Conservation (phyloP, 2,329 filamentous ascomycete genomes). For the Aspergillus pseudonomiae region DNA sequence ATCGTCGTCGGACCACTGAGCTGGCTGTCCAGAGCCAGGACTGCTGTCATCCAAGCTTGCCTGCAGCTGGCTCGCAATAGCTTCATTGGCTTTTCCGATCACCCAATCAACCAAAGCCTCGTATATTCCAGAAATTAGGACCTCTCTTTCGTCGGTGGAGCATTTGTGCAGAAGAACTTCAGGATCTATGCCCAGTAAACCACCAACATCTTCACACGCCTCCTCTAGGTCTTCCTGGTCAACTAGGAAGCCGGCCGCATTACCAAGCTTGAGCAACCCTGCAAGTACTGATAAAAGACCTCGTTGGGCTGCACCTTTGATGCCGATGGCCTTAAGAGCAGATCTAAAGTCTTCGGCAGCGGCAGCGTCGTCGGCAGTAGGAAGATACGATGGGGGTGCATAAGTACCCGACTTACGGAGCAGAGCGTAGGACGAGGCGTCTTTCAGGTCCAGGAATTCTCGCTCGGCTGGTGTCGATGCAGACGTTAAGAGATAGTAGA, state of each 20-base stretch:
- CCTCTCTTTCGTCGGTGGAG: slow-evolving; percentile 79
- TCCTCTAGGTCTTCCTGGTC: slow-evolving; percentile 84
- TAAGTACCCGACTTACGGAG: slow-evolving; percentile 85
- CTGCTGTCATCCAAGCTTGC: slow-evolving; percentile 67
- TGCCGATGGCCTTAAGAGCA: slow-evolving; percentile 86
- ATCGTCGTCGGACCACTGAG: slow-evolving; percentile 71
- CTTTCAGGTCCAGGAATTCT: slow-evolving; percentile 81
- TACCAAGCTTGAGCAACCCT: slow-evolving; percentile 86
- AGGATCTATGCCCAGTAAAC: slow-evolving; percentile 82
- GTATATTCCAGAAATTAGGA: slow-evolving; percentile 83
- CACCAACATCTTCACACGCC: slow-evolving; percentile 86
- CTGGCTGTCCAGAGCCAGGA: slow-evolving; percentile 55
- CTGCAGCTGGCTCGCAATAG: slow-evolving; percentile 76
- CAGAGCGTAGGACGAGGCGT: slow-evolving; percentile 74
- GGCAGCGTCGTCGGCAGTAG: slow-evolving; percentile 88
- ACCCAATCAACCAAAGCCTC: slow-evolving; percentile 96
- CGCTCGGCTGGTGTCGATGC: slow-evolving; percentile 85
- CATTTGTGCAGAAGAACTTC: slow-evolving; percentile 78
- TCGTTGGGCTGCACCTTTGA: slow-evolving; percentile 81
- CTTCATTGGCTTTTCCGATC: slow-evolving; percentile 81
- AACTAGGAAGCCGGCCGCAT: slow-evolving; percentile 81
- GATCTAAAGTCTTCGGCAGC: slow-evolving; percentile 90
- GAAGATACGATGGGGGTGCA: slow-evolving; percentile 81
- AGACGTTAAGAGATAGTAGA: slow-evolving; percentile 94
- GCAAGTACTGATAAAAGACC: slow-evolving; percentile 84